Conservation (phyloP, 306 rosid species). For the Glycyrrhiza uralensis region DNA sequence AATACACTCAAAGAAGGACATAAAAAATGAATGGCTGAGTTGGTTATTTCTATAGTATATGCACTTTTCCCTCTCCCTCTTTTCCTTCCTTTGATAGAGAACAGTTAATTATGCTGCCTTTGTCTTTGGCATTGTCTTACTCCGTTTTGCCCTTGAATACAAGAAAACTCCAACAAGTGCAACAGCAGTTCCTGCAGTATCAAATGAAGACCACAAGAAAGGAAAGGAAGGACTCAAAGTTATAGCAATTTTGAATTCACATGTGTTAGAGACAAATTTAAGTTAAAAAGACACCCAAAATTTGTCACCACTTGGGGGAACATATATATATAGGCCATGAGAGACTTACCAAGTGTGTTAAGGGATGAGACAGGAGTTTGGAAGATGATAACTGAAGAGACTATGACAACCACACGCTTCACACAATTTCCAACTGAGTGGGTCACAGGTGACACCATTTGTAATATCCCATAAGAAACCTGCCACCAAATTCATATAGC, state of each 20-base stretch:
- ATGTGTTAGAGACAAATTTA: too few relatives aligned
- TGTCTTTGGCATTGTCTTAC: conserved; percentile 41
- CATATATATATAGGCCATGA: neutral
- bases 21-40: neutral
- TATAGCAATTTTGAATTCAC: neutral
- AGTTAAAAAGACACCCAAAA: neutral
- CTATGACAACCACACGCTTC: conserved; percentile 69
- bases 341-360: conserved; percentile 53
- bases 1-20: too few relatives aligned
- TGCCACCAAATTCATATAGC: conserved; percentile 29
- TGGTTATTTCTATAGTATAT: neutral
- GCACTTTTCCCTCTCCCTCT: neutral
- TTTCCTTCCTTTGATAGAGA: neutral
- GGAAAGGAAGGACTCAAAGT: neutral
- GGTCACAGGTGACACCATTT: conserved; percentile 62
- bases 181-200: conserved; percentile 61
- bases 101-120: conserved; percentile 30
- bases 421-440: conserved; percentile 76
- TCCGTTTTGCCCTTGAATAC: conserved; percentile 60
- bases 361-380: conserved; percentile 46
- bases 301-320: neutral
- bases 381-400: conserved; percentile 68
- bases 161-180: conserved; percentile 74
- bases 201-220: conserved; percentile 4
- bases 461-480: conserved; percentile 68